A percentile compares a stretch with the other conserved stretches of the same genome.
phyloP scores from a whole-genome alignment of 164 flowering plant genomes.

The Tinospora cordifolia region DNA sequence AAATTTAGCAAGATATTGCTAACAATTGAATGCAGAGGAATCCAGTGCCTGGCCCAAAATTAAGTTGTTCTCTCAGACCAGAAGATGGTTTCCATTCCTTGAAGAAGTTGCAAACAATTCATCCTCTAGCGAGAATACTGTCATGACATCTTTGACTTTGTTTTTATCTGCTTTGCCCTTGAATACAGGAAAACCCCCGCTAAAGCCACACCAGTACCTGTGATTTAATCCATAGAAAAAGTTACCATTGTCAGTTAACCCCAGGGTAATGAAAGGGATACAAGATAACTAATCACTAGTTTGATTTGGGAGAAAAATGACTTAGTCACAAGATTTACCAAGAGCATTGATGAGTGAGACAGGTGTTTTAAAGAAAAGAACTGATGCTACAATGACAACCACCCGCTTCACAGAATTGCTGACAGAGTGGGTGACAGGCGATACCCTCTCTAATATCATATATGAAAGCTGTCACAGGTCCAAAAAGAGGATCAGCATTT shows the following conservation, averaged over 20 bases:
- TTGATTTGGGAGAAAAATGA: background rate
- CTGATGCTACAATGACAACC: constrained; percentile 84
- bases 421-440: constrained; percentile 97
- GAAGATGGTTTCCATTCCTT: background rate
- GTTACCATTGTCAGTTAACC: background rate
- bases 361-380: constrained; percentile 82
- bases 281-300: background rate
- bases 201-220: constrained; percentile 91
- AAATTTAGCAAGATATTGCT: too few relatives aligned
- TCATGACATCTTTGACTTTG: constrained; percentile 32
- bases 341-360: constrained; percentile 66
- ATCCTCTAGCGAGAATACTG: background rate
- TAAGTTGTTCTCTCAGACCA: background rate
- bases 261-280: background rate
- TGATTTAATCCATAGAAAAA: constrained; percentile 8
- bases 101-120: background rate
- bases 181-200: constrained; percentile 93
- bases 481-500: constrained; percentile 2
- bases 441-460: constrained; percentile 85
- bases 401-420: constrained; percentile 97
- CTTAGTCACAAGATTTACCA: constrained; percentile 36
- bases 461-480: constrained; percentile 75
- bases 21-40: background rate
- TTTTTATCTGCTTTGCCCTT: constrained; percentile 69
- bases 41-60: background rate